Base-by-base conservation (phyloP, 208 protist genomes). In the Leishmania guyanensis region DNA sequence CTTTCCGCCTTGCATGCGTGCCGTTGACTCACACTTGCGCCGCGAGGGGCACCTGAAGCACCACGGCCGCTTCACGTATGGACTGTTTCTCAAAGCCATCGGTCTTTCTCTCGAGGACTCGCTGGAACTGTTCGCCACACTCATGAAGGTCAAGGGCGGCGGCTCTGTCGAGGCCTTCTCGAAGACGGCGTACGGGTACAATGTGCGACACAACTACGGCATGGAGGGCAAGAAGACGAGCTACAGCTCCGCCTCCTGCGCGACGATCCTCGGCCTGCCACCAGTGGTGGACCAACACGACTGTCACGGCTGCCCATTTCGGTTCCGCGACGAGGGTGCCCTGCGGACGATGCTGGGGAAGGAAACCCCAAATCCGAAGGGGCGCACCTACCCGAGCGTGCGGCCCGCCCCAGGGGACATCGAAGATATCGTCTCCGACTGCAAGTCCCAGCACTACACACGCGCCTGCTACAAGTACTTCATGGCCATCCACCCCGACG, bases 241-340 rank as follows among this genome's bases (percentile, higher is more conserved):
- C 79, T 98, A 98, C 86, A 97, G 74, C 78, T 94, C 93, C 36
- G 86, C 89, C 3, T 96, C 91, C 10, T 98, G 96, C 80, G 85
- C 85, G 26, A 95, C 93, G 5, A 83, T 98, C 8, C 68, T 98
- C n/a, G 83, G 56, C n/a, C 92, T 96, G n/a, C 92, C 92, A 22
- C 94, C 96, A 5, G 86, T 86, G 14, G 91, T 96, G 14, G 92
- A 96, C 78, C 71, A 89, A 33, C 86, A 93, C 72, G 93, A 96
- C 84, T 98, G 95, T 84, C 95, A 98, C 81, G 95, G 95, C 78
- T 98, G 95, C 84, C 95, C 95, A 3, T 98, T 98, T 83, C 92
- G 92, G 48, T 95, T 95, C 80, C 90, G 90, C 54, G 90, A 95
- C 77, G 94, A 97, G 86, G 89, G 64, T 6, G 81, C 64, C 2